phyloP scores from a whole-genome alignment of 495 filamentous ascomycete species.

The Penicillium paxilli region DNA sequence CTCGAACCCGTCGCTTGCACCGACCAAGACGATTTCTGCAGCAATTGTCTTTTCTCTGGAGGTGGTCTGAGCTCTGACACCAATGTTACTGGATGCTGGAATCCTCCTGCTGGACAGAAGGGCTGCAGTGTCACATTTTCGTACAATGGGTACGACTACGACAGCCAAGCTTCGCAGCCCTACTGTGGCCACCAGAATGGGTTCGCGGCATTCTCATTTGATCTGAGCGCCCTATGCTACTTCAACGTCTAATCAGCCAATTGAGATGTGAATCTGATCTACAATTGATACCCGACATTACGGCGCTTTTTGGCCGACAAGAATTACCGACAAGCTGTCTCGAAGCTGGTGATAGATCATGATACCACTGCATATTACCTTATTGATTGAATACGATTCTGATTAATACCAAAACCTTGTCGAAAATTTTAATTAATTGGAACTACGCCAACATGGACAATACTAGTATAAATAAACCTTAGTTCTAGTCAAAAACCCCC shows the following conservation, averaged over 20 bases:
- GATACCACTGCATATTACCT: too few species aligned
- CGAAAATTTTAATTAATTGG: too few species aligned
- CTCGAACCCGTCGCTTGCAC: slow-evolving; percentile 5
- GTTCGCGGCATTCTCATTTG: background rate
- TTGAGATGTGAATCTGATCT: too few species aligned
- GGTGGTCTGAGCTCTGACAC: slow-evolving; percentile 4
- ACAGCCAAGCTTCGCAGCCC: slow-evolving; percentile 1
- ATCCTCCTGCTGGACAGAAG: background rate
- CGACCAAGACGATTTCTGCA: background rate
- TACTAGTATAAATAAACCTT: too few species aligned
- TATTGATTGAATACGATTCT: too few species aligned
- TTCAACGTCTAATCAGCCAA: background rate
- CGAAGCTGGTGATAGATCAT: too few species aligned
- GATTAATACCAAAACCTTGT: too few species aligned
- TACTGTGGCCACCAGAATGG: background rate
- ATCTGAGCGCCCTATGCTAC: slow-evolving; percentile 6
- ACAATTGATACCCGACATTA: too few species aligned
- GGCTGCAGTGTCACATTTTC: background rate
- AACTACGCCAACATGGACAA: too few species aligned
- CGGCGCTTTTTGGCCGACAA: too few species aligned
- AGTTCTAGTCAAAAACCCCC: too few species aligned
- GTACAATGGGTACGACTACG: slow-evolving; percentile 8
- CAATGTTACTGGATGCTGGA: slow-evolving; percentile 11
- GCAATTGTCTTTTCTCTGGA: slow-evolving; percentile 5
- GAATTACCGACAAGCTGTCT: too few species aligned